phyloP scores from a whole-genome alignment of 768 basidiomycete genomes.

The Fomitopsis serialis region DNA sequence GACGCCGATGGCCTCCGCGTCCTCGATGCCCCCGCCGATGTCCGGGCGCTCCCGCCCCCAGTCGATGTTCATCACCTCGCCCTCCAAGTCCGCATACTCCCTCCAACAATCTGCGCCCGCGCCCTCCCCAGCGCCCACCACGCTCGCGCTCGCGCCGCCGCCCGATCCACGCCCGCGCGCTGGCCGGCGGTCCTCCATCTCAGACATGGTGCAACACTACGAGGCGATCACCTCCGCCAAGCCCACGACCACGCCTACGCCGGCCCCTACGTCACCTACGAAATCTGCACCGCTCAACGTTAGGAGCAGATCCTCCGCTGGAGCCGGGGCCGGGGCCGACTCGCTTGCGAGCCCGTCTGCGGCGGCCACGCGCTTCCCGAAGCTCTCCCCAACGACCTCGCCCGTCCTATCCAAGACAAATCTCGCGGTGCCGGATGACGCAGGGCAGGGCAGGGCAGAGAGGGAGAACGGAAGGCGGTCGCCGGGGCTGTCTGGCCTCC shows the following conservation, averaged over 20 bases:
- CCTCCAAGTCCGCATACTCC: constrained; percentile 35
- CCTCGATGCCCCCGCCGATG: constrained; percentile 10
- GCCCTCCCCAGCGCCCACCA: constrained; percentile 26
- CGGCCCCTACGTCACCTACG: constrained; percentile 6
- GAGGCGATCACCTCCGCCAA: constrained; percentile 50
- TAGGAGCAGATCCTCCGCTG: constrained; percentile 7
- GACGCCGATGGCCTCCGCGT: constrained; percentile 23
- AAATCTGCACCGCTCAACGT: constrained; percentile 28
- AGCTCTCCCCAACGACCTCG: constrained; percentile 20
- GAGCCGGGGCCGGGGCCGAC: neutral
- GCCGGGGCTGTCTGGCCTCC: neutral
- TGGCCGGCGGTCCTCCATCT: constrained; percentile 68
- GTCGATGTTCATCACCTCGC: constrained; percentile 66
- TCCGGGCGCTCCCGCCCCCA: constrained; percentile 62
- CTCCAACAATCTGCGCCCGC: constrained; percentile 25
- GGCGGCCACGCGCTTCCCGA: constrained; percentile 22
- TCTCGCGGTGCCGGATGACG: constrained; percentile 11
- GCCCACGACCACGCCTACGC: neutral
- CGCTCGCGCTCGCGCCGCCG: constrained; percentile 32
- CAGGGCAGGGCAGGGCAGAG: constrained; percentile 2
- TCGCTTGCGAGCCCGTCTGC: constrained; percentile 18
- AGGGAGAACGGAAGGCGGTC: constrained; percentile 3
- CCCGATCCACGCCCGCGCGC: constrained; percentile 41
- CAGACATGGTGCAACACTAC: constrained; percentile 81
- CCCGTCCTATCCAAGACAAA: constrained; percentile 16